Percentiles rank a stretch among this genome's conserved stretches.
Evolutionary conservation across 176 grass and related monocot genomes (phyloP).

Genomic region (Lolium multiflorum): DNA sequence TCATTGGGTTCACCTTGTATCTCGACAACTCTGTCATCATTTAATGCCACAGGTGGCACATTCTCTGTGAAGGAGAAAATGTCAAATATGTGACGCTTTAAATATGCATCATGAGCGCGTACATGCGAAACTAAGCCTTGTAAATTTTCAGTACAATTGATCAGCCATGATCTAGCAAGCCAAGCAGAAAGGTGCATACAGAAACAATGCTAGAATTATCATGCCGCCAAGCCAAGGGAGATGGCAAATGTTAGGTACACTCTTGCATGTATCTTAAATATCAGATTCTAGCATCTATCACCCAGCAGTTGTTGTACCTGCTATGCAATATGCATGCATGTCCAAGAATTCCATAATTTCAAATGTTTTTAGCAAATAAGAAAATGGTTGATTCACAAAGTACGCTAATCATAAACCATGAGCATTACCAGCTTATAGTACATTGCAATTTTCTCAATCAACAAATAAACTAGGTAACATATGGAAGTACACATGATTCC

Average conservation of each 20-base stretch:
- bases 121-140: neutral
- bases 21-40: constrained; percentile 96
- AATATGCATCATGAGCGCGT: neutral
- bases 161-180: constrained; percentile 12
- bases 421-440: neutral
- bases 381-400: constrained; percentile 8
- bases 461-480: neutral
- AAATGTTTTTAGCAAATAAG: constrained; percentile 23
- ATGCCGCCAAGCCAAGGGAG: constrained; percentile 19
- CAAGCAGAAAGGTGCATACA: constrained; percentile 18
- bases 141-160: constrained; percentile 10
- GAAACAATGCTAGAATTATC: neutral
- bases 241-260: neutral
- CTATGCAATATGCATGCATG: neutral
- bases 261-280: neutral
- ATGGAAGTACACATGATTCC: neutral
- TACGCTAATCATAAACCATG: constrained; percentile 18
- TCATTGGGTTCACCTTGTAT: constrained; percentile 88
- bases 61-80: constrained; percentile 63
- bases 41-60: constrained; percentile 88
- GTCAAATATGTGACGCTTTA: constrained; percentile 23
- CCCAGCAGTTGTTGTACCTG: neutral
- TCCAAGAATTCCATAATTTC: neutral
- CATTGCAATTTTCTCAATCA: neutral
- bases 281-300: neutral